These are phyloP conservation scores for Nakazawaea siamensis DNA, from an alignment of 805 yeast genomes.

Conservation along the genomic window DNA sequence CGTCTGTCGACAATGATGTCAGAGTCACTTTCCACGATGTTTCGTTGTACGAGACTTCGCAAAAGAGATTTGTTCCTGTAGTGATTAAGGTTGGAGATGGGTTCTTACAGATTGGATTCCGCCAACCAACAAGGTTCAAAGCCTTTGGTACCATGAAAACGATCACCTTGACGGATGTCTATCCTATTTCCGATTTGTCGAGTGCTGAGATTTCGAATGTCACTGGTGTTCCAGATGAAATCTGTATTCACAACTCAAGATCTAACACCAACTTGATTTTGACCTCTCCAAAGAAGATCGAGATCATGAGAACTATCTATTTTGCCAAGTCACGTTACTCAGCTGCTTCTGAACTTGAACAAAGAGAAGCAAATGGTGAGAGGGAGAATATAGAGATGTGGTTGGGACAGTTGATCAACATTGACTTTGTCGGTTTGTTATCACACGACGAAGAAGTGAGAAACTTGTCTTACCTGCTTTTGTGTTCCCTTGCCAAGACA, in stretches of 20 bases:
- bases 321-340: constrained; percentile 44
- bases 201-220: constrained; percentile 30
- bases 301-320: constrained; percentile 63
- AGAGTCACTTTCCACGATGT: constrained; percentile 46
- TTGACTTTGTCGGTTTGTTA: constrained; percentile 62
- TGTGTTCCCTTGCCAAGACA: constrained; percentile 52
- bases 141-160: constrained; percentile 26
- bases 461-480: constrained; percentile 51
- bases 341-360: constrained; percentile 9
- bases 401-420: constrained; percentile 55
- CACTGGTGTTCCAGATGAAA: constrained; percentile 42
- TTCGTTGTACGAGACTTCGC: constrained; percentile 38
- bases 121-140: constrained; percentile 32
- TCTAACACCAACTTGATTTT: constrained; percentile 30
- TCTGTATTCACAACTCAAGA: constrained; percentile 30
- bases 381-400: constrained; percentile 24
- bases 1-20: constrained; percentile 35
- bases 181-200: constrained; percentile 29
- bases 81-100: constrained; percentile 63
- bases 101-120: constrained; percentile 48
- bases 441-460: constrained; percentile 51
- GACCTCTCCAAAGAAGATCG: constrained; percentile 42
- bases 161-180: constrained; percentile 33
- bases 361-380: constrained; percentile 6
- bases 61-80: constrained; percentile 49